Conservation (phyloP, 805 yeast species). For the Starmerella tilneyi region DNA sequence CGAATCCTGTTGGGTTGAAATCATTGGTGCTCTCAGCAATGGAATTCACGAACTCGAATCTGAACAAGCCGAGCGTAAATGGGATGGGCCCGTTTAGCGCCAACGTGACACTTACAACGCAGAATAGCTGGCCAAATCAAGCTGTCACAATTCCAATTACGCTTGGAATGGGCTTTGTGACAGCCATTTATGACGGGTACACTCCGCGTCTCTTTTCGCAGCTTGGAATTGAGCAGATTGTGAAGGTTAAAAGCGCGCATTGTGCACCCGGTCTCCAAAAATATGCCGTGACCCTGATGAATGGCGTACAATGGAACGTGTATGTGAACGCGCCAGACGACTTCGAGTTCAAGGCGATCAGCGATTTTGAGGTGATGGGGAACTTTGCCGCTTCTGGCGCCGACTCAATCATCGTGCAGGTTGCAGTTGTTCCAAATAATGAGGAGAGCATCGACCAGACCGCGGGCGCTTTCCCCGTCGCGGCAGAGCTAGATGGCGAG, state of each 20-base stretch:
- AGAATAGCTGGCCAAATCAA: constrained; percentile 14
- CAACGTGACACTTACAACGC: constrained; percentile 35
- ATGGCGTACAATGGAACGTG: constrained; percentile 42
- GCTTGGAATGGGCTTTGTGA: constrained; percentile 75
- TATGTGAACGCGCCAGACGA: constrained; percentile 37
- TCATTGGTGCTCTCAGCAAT: constrained; percentile 49
- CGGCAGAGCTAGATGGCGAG: constrained; percentile 41
- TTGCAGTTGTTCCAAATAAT: constrained; percentile 39
- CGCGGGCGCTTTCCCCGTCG: constrained; percentile 57
- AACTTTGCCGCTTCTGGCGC: constrained; percentile 25
- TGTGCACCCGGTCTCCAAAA: constrained; percentile 32
- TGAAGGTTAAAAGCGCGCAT: constrained; percentile 18
- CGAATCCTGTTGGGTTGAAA: constrained; percentile 46
- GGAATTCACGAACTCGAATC: constrained; percentile 34
- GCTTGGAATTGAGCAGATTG: constrained; percentile 38
- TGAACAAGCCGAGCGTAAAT: constrained; percentile 29
- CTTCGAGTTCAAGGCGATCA: constrained; percentile 31
- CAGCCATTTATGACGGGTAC: constrained; percentile 45
- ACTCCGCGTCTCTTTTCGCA: constrained; percentile 39
- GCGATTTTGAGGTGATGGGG: constrained; percentile 34
- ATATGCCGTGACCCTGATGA: constrained; percentile 35
- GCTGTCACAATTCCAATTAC: constrained; percentile 45
- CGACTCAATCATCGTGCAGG: constrained; percentile 39
- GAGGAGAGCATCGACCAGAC: constrained; percentile 42
- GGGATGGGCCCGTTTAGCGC: constrained; percentile 46